Percentiles rank a stretch among this genome's conserved stretches.
Evolutionary conservation across 495 filamentous ascomycete species (phyloP).

Genomic region (Pyrenula massariospora): DNA sequence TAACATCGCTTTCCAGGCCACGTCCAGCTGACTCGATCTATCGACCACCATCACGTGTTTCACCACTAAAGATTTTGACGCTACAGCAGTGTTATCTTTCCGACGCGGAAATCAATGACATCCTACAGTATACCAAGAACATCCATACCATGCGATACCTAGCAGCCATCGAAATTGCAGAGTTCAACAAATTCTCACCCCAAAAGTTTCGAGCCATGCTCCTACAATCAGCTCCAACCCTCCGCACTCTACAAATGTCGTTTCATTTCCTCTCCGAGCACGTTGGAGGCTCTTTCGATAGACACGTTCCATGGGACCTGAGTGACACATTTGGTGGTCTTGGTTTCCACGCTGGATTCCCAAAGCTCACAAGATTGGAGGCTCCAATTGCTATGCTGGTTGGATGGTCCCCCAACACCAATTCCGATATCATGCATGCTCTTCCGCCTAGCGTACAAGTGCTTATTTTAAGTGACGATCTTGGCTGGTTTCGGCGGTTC

Average conservation of each 20-base stretch:
- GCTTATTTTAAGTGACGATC: not conserved
- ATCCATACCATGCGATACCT: not conserved
- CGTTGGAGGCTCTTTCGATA: not conserved
- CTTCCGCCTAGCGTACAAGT: not conserved
- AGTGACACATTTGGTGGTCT: not conserved
- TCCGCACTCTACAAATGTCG: not conserved
- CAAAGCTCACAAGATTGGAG: not conserved
- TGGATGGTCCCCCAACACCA: not conserved
- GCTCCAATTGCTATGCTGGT: not conserved
- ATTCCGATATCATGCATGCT: not conserved
- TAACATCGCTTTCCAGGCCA: not conserved
- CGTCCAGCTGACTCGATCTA: not conserved
- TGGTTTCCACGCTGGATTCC: not conserved
- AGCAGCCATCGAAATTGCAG: not conserved
- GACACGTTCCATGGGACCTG: not conserved
- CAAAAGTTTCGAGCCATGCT: not conserved
- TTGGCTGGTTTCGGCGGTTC: not conserved
- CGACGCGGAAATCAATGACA: not conserved
- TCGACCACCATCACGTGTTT: not conserved
- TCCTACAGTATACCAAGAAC: not conserved
- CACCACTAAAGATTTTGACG: not conserved
- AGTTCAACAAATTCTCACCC: not conserved
- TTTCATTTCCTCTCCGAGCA: not conserved
- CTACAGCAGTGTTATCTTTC: not conserved
- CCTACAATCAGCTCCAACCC: not conserved